Evolutionary conservation across 305 asterid species (phyloP), one percentile per base, ranked within the genome.

Genomic region (Plantago lanceolata): DNA sequence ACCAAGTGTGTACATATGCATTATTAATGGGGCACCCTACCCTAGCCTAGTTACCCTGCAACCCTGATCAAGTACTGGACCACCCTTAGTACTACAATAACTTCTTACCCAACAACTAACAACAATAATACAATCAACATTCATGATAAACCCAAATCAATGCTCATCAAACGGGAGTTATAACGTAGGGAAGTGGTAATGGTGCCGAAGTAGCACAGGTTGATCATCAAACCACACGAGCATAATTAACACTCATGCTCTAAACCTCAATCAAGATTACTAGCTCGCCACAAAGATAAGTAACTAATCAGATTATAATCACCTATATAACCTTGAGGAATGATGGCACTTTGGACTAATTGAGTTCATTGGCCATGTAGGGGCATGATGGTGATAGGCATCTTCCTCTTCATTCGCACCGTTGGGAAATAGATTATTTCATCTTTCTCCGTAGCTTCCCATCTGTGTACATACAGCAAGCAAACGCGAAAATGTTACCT

Each of bases 351-450:
- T 6, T 57, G 21, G 15, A 18, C 17, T 2, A 13, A 43, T 17
- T 19, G 6, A 21, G 3, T 20, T 45, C 66, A 75, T 79, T 72
- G 79, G 64, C 19, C 19, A 7, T 70, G 68, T 43, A 68, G 66
- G 71, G 96, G 93, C 51, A 63, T 63, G 84, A 93, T 73, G 68
- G 81, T 75, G 79, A 93, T 83, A 48, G 99, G 99, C 51, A 89
- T 94, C 91, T 84, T 89, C 80, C 83, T 76, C 81, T 73, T 93
- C 99, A 93, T 80, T 74, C 80, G 82, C 69, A 89, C 99, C 35
- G 94, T 88, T 21, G 99, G 96, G 50, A 93, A 93, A 73, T 90
- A 87, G 70, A 82, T 75, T 49, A 93, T 82, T 61, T 87, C 94
- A 44, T 93, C 99, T 60, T 79, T 73, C 67, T 89, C 90, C 3